phyloP scores from a whole-genome alignment of 2,329 filamentous ascomycete genomes.

The Acrocalymma vagum region DNA sequence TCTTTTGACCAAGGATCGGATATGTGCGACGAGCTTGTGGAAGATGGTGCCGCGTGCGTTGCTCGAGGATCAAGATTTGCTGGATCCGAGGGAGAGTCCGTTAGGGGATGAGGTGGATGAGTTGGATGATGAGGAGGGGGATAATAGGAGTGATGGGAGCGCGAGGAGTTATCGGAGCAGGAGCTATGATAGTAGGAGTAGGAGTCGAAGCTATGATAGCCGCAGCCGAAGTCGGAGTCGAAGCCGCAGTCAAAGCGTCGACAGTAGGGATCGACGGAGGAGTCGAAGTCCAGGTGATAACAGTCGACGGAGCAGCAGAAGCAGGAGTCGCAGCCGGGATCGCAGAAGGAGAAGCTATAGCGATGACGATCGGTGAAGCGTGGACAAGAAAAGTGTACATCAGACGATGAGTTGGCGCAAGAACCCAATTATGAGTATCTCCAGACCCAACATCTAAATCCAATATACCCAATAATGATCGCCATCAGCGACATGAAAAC shows the following conservation, averaged over 20 bases:
- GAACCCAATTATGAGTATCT: no score
- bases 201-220: constrained; percentile 21
- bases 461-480: no score
- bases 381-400: no score
- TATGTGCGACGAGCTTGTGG: constrained; percentile 91
- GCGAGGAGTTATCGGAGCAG: constrained; percentile 20
- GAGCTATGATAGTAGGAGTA: constrained; percentile 17
- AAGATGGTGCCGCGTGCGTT: constrained; percentile 85
- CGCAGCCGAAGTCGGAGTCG: constrained; percentile 20
- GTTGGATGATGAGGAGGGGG: constrained; percentile 33
- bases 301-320: constrained; percentile 12
- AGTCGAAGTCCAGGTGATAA: no score
- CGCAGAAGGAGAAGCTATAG: constrained; percentile 1
- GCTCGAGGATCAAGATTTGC: constrained; percentile 85
- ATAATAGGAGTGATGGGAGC: constrained; percentile 19
- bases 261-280: constrained; percentile 15
- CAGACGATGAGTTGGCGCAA: no score
- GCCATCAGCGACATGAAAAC: no score
- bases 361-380: no score
- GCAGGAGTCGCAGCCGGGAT: constrained; percentile 5
- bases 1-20: constrained; percentile 83
- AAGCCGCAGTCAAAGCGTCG: constrained; percentile 21
- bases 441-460: no score
- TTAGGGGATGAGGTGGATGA: constrained; percentile 79
- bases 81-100: constrained; percentile 86